Evolutionary conservation across 192 early-diverging fungal species (phyloP).

Genomic region (Umbelopsis sp.): DNA sequence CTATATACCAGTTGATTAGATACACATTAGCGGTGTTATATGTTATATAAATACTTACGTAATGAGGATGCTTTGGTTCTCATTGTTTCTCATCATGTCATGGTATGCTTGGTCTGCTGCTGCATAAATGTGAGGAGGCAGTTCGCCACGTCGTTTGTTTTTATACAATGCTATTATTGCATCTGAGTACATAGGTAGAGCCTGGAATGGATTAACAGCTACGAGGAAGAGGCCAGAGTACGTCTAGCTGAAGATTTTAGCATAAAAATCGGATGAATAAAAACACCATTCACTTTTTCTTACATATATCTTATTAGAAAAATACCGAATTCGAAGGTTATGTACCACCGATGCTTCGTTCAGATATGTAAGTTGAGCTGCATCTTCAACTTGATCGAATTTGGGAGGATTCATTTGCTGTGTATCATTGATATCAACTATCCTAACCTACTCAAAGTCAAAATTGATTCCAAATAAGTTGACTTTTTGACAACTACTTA

Average conservation of each 20-base stretch:
- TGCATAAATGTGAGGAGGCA: constrained; percentile 89
- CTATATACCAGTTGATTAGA: constrained; percentile 37
- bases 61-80: constrained; percentile 97
- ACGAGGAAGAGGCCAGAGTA: constrained; percentile 98
- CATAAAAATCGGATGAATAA: neutral
- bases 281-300: constrained; percentile 25
- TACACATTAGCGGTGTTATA: neutral
- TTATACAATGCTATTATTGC: constrained; percentile 69
- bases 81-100: constrained; percentile 90
- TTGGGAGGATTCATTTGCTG: constrained; percentile 98
- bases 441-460: constrained; percentile 53
- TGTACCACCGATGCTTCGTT: constrained; percentile 20
- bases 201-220: constrained; percentile 95
- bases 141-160: constrained; percentile 71
- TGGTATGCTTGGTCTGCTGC: constrained; percentile 92
- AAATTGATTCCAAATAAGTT: neutral
- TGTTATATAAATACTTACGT: constrained; percentile 60
- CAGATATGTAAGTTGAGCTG: constrained; percentile 58
- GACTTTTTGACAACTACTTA: constrained; percentile 33
- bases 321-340: constrained; percentile 90
- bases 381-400: constrained; percentile 95
- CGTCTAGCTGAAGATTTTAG: constrained; percentile 57
- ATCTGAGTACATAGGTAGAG: constrained; percentile 88
- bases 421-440: constrained; percentile 78
- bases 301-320: constrained; percentile 92